Evolutionary conservation across 768 basidiomycete genomes (phyloP).

Genomic region (Mycena alexandri): DNA sequence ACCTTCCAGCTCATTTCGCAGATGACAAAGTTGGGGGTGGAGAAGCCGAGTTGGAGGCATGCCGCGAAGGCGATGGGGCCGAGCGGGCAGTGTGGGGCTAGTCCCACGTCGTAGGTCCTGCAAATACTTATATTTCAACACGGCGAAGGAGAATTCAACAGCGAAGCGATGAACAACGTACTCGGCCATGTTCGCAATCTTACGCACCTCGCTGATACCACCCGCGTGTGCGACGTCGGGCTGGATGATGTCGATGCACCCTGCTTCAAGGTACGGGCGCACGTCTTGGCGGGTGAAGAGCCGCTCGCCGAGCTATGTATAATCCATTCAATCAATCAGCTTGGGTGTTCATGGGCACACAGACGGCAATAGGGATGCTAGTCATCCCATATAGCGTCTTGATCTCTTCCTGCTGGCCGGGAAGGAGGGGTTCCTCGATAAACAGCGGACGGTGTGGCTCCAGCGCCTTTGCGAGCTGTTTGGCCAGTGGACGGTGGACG

Average conservation of each 20-base stretch:
- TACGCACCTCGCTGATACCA: slow-evolving; percentile 36
- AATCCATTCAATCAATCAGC: background rate
- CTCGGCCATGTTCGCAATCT: slow-evolving; percentile 63
- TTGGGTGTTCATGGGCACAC: background rate
- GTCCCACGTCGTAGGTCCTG: slow-evolving; percentile 76
- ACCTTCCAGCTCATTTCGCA: slow-evolving; percentile 73
- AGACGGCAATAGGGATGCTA: slow-evolving; percentile 44
- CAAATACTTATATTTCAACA: slow-evolving; percentile 54
- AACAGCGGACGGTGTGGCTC: slow-evolving; percentile 73
- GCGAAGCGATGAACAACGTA: background rate
- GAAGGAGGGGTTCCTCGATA: slow-evolving; percentile 64
- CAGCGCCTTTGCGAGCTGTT: slow-evolving; percentile 71
- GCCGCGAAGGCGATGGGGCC: slow-evolving; percentile 81
- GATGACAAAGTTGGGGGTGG: slow-evolving; percentile 59
- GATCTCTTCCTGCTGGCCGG: slow-evolving; percentile 37
- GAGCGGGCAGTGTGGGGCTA: slow-evolving; percentile 80
- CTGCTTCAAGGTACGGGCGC: slow-evolving; percentile 72
- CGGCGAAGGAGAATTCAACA: background rate
- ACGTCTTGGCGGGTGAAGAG: slow-evolving; percentile 74
- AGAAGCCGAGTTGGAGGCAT: slow-evolving; percentile 72
- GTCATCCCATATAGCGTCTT: slow-evolving; percentile 32
- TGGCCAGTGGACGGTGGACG: slow-evolving; percentile 77
- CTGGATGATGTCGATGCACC: slow-evolving; percentile 77
- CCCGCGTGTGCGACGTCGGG: slow-evolving; percentile 64
- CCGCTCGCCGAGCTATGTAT: slow-evolving; percentile 63